Percentiles rank a stretch among this genome's conserved stretches.
These are phyloP conservation scores for Ruellia speciosa DNA, from an alignment of 305 asterid genomes.

Conservation along the genomic window DNA sequence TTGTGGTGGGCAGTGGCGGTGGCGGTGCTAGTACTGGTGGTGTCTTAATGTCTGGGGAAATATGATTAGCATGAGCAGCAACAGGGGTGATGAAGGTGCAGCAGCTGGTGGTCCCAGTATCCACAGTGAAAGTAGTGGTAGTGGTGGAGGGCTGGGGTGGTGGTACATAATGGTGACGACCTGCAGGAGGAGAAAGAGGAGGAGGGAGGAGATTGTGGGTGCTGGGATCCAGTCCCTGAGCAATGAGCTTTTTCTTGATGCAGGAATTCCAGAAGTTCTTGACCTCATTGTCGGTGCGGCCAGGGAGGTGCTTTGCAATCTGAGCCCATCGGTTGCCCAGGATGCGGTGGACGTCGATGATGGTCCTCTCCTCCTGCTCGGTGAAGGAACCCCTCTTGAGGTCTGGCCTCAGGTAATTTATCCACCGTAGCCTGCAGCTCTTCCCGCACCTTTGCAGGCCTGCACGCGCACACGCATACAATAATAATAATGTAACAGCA, in stretches of 20 bases:
- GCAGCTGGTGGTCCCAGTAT: too few species aligned
- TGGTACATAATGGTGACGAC: too few species aligned
- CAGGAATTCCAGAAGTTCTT: conserved; percentile 97
- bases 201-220: conserved; percentile 77
- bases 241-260: conserved; percentile 72
- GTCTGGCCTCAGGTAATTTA: conserved; percentile 81
- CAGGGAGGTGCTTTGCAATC: conserved; percentile 85
- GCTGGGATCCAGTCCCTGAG: conserved; percentile 88
- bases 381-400: conserved; percentile 76
- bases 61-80: too few species aligned
- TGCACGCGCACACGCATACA: conserved; percentile 8
- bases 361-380: conserved; percentile 70
- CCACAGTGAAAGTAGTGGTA: too few species aligned
- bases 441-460: conserved; percentile 87
- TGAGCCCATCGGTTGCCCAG: conserved; percentile 93
- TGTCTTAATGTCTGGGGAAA: too few species aligned
- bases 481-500: background rate
- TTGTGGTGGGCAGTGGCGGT: background rate
- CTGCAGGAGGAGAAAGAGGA: conserved; percentile 1
- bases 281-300: conserved; percentile 86
- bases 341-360: conserved; percentile 77
- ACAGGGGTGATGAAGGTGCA: too few species aligned
- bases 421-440: conserved; percentile 89
- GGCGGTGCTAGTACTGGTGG: background rate
- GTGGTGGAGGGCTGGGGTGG: too few species aligned